Conservation (phyloP, 1,284 basidiomycete genomes). For the Trametes polyzona region DNA sequence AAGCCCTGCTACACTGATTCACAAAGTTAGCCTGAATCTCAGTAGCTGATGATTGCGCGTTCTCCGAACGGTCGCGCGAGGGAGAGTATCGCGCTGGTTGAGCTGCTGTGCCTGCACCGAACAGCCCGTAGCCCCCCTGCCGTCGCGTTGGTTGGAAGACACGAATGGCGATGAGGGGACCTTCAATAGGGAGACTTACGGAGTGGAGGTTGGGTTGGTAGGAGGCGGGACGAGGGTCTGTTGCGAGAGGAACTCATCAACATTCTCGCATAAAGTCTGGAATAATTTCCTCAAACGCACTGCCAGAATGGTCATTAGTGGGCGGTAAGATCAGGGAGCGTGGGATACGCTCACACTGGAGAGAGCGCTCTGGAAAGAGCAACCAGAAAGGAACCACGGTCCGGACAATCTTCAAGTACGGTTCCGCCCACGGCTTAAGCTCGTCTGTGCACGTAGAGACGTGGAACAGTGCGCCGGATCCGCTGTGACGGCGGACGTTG, state of each 20-base stretch:
- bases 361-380: slow-evolving; percentile 20
- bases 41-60: too few relatives aligned
- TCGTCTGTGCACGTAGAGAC: slow-evolving; percentile 10
- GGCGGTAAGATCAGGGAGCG: background rate
- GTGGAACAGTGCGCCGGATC: slow-evolving; percentile 11
- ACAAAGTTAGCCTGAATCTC: background rate
- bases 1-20: background rate
- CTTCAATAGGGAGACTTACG: background rate
- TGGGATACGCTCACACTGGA: slow-evolving; percentile 22
- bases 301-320: background rate
- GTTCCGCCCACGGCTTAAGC: slow-evolving; percentile 21
- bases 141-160: background rate
- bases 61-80: too few relatives aligned
- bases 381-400: slow-evolving; percentile 21
- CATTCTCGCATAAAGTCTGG: slow-evolving; percentile 15
- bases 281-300: slow-evolving; percentile 17
- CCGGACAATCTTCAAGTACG: slow-evolving; percentile 22
- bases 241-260: slow-evolving; percentile 16
- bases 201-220: background rate
- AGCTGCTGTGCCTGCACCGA: background rate
- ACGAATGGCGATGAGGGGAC: too few relatives aligned
- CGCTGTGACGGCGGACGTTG: slow-evolving; percentile 18
- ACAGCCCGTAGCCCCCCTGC: background rate
- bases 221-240: background rate
- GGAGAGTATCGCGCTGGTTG: too few relatives aligned